phyloP scores from a whole-genome alignment of 352 stramenopile genomes.

The Phytophthora palmivora region DNA sequence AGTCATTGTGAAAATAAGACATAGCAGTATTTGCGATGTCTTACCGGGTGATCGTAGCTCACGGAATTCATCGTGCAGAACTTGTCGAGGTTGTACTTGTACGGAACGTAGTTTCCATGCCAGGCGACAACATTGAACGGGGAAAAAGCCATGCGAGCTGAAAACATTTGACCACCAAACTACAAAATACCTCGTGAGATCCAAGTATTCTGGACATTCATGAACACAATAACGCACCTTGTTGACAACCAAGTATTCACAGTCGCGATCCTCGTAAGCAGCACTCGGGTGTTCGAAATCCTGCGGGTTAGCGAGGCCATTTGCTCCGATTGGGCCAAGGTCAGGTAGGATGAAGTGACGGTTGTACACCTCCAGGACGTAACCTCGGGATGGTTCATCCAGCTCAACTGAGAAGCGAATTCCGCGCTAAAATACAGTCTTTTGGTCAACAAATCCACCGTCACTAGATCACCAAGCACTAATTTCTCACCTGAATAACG shows the following conservation, averaged over 20 bases:
- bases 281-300: constrained; percentile 95
- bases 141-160: constrained; percentile 81
- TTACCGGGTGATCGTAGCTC: constrained; percentile 94
- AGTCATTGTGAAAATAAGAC: not conserved
- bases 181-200: constrained; percentile 8
- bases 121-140: constrained; percentile 98
- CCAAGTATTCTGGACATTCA: not conserved
- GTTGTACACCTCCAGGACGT: constrained; percentile 96
- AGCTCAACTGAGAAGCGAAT: constrained; percentile 94
- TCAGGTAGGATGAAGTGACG: constrained; percentile 96
- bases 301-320: constrained; percentile 95
- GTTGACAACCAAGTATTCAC: constrained; percentile 74
- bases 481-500: constrained; percentile 87
- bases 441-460: not conserved
- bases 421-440: constrained; percentile 58
- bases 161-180: constrained; percentile 93
- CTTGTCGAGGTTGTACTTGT: constrained; percentile 96
- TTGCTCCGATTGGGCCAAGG: constrained; percentile 95
- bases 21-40: not conserved
- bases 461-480: not conserved
- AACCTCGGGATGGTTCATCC: constrained; percentile 89
- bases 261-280: constrained; percentile 89
- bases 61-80: constrained; percentile 97
- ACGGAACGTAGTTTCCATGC: constrained; percentile 98
- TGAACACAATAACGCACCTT: constrained; percentile 44